These are phyloP conservation scores for Microcyclosporella mali DNA, from an alignment of 2,329 filamentous ascomycete species.

Conservation along the genomic window DNA sequence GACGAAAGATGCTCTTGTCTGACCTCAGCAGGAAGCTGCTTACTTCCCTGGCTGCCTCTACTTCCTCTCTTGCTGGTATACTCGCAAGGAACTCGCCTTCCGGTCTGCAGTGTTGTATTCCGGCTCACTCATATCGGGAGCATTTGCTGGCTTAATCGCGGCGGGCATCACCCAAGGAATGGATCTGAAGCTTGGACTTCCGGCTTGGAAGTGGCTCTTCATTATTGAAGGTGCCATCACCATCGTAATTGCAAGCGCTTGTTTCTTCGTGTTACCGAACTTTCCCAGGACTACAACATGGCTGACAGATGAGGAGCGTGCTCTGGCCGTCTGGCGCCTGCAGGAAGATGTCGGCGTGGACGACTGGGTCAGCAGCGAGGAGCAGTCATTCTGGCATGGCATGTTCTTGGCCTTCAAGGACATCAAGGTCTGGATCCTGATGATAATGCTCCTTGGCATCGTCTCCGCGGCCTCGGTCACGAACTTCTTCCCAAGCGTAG, in stretches of 20 bases:
- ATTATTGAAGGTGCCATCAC: conserved; percentile 36
- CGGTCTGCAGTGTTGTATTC: conserved; percentile 50
- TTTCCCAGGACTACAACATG: conserved; percentile 32
- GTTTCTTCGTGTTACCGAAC: conserved; percentile 34
- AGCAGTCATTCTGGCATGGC: conserved; percentile 30
- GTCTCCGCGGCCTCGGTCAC: conserved; percentile 31
- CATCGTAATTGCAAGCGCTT: conserved; percentile 29
- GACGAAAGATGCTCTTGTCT: neutral
- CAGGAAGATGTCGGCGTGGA: conserved; percentile 31
- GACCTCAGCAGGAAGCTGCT: conserved; percentile 36
- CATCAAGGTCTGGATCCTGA: conserved; percentile 32
- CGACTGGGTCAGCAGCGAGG: conserved; percentile 27
- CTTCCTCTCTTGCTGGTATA: conserved; percentile 50
- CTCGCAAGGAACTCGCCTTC: conserved; percentile 45
- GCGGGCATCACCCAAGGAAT: conserved; percentile 45
- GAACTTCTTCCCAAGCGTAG: conserved; percentile 30
- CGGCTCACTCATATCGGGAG: conserved; percentile 44
- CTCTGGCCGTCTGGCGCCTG: conserved; percentile 28
- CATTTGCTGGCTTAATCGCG: conserved; percentile 51
- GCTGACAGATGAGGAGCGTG: conserved; percentile 27
- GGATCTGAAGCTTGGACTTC: conserved; percentile 28
- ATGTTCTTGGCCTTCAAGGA: conserved; percentile 29
- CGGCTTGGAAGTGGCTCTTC: conserved; percentile 34
- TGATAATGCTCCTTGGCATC: conserved; percentile 33
- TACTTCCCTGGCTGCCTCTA: conserved; percentile 43